Conservation (phyloP, 2,329 filamentous ascomycete genomes). For the Chaetomiaceae sp. region DNA sequence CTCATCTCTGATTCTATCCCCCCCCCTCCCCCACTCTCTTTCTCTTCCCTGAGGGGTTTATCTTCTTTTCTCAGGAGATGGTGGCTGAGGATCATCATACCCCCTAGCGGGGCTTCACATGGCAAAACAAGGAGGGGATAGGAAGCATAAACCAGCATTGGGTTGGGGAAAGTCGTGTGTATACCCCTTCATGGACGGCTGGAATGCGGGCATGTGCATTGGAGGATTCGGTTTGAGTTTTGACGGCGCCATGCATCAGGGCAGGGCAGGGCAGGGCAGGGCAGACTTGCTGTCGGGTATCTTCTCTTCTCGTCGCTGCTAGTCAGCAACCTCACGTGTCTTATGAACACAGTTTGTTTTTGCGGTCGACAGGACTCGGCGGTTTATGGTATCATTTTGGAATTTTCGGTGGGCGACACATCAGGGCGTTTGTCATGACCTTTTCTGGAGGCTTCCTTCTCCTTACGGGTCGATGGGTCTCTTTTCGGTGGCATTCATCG, state of each 20-base stretch:
- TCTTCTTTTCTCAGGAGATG: not conserved
- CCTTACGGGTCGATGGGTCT: no score
- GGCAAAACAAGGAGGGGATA: constrained; percentile 12
- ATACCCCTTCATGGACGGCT: not conserved
- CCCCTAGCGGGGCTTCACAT: no score
- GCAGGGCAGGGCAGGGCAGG: not conserved
- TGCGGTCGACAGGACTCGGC: not conserved
- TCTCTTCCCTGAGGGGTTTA: not conserved
- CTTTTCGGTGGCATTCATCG: not conserved
- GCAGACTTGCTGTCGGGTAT: not conserved
- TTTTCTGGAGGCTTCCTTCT: not conserved
- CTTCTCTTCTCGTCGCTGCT: constrained; percentile 3
- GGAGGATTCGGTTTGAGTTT: not conserved
- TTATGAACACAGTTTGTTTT: not conserved
- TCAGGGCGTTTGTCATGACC: not conserved
- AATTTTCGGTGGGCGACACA: not conserved
- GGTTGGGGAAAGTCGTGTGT: not conserved
- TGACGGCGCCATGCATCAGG: not conserved
- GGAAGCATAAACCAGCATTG: constrained; percentile 9
- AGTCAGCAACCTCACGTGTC: not conserved
- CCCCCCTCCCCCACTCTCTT: no score
- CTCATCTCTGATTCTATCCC: not conserved
- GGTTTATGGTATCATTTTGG: not conserved
- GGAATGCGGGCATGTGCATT: not conserved
- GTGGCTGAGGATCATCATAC: no score